Base-by-base conservation (phyloP, 1,284 basidiomycete species). In the Athelia psychrophila region DNA sequence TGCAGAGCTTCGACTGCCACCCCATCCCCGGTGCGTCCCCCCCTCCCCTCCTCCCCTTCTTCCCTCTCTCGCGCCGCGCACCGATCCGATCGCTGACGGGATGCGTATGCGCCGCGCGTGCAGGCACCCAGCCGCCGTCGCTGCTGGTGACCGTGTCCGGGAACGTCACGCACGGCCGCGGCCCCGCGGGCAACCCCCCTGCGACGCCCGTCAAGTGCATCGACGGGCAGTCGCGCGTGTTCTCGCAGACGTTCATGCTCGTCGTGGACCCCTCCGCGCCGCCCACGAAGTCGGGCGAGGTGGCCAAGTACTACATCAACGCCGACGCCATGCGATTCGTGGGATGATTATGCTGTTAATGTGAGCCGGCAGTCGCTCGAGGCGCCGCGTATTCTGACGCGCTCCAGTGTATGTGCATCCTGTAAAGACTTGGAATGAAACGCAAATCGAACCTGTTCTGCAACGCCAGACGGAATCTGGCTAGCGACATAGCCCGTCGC, bases 1-100 rank as follows among this genome's bases (percentile, higher is more conserved):
- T 93, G 23, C 87, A 91, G 64, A 89, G 87, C 9, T 91, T 88
- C 60, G 91, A 93, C 65, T 93, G 91, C 60, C 91, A 93, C 63
- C 88, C 91, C 25, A 90, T 93, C 52, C 86, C 88, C 66, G 89
- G 91, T 88, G 53, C 52, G 77, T 68, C 38, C 32, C 1, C 44
- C n/a, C 15, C 32, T 25, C 19, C n/a, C 42, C n/a, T n/a, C n/a
- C n/a, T n/a, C n/a, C n/a, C n/a, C n/a, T n/a, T n/a, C n/a, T n/a
- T 33, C 1, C 44, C n/a, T n/a, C 32, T 25, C 19, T 16, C 42
- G 16, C 44, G 38, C 36, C 19, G 24, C 8, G 27, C 27, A 13
- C 27, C 5, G 51, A 22, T 46, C 20, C 22, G 20, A 32, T 53
- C 33, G 30, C 44, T 40, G 35, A 36, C 27, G 6, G 27, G n/a